Percentiles rank a stretch among this genome's conserved stretches.
phyloP scores from a whole-genome alignment of 306 rosid genomes.

The Cucurbita ficifolia region DNA sequence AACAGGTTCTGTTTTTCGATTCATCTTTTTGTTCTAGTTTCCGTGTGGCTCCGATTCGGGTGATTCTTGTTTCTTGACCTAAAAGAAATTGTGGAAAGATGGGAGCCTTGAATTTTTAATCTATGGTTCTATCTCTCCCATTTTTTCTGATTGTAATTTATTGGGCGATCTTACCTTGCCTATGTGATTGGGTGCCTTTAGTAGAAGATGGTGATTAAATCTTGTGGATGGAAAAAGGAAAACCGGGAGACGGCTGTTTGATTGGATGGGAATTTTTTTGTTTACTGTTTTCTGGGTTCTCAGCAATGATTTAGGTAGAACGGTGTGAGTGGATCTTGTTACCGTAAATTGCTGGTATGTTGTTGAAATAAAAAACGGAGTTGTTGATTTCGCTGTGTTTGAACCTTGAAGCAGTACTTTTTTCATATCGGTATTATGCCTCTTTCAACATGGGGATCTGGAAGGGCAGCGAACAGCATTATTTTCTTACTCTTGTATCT shows the following conservation, averaged over 20 bases:
- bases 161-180: background rate
- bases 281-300: background rate
- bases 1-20: slow-evolving; percentile 39
- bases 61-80: background rate
- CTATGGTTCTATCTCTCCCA: background rate
- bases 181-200: background rate
- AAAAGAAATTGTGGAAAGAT: background rate
- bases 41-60: background rate
- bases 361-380: background rate
- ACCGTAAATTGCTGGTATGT: background rate
- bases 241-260: background rate
- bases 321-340: background rate
- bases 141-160: background rate
- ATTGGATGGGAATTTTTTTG: background rate
- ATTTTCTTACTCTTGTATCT: too few relatives aligned
- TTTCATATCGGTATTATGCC: background rate
- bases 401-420: background rate
- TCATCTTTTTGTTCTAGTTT: background rate
- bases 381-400: background rate
- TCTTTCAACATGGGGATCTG: background rate
- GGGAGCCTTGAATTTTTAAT: background rate
- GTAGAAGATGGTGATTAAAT: background rate
- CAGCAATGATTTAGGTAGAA: background rate
- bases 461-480: too few relatives aligned
- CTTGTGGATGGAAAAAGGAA: background rate